A percentile compares a stretch with the other conserved stretches of the same genome.
Evolutionary conservation across 2,329 filamentous ascomycete species (phyloP).

Genomic region (Laburnicola sp.): DNA sequence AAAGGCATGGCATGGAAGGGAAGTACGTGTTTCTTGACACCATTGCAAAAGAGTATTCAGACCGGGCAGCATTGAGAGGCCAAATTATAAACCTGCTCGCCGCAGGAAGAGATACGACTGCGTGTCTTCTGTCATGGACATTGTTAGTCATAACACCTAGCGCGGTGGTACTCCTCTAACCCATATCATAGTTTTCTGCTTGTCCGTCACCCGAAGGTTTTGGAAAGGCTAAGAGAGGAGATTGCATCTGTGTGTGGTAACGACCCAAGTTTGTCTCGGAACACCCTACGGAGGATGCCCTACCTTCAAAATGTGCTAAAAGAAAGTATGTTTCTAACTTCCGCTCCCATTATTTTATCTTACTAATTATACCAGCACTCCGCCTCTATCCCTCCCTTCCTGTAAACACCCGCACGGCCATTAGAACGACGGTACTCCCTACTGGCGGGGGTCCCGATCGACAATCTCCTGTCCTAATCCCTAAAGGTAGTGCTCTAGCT

Average conservation of each 20-base stretch:
- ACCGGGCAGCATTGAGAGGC: constrained; percentile 43
- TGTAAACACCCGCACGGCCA: constrained; percentile 27
- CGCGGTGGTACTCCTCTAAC: not conserved
- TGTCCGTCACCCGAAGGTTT: constrained; percentile 39
- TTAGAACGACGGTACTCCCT: constrained; percentile 30
- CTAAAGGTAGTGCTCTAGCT: constrained; percentile 22
- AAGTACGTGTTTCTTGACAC: constrained; percentile 46
- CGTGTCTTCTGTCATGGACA: constrained; percentile 32
- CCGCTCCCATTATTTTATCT: not conserved
- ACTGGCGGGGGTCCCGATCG: constrained; percentile 32
- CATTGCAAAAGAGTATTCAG: constrained; percentile 41
- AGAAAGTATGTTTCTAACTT: constrained; percentile 42
- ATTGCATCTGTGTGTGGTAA: constrained; percentile 19
- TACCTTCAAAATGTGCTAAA: constrained; percentile 35
- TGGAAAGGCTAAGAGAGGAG: constrained; percentile 41
- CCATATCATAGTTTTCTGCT: constrained; percentile 22
- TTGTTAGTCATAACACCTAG: constrained; percentile 16
- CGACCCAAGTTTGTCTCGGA: constrained; percentile 49
- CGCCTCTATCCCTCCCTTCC: constrained; percentile 35
- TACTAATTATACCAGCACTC: constrained; percentile 16
- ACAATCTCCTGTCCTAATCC: constrained; percentile 35
- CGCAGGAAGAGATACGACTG: constrained; percentile 39
- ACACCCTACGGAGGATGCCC: constrained; percentile 44
- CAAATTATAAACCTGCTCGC: constrained; percentile 48
- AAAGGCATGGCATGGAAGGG: constrained; percentile 20